Conservation (phyloP, 371 early-diverging fungal species). For the Capniomyces stellatus region DNA sequence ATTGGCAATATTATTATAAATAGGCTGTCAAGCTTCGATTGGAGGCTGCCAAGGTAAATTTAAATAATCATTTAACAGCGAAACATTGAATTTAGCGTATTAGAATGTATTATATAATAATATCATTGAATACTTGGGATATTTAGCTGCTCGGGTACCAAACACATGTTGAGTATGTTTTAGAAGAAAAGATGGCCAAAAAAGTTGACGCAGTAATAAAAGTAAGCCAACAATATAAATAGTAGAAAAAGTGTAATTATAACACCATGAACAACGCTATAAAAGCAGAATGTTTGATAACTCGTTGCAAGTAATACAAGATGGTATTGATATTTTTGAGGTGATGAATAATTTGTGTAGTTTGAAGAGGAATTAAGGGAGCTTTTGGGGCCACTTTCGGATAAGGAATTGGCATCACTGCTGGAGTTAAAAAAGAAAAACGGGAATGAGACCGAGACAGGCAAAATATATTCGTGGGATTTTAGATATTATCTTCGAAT, state of each 20-base stretch:
- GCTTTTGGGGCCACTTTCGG: constrained; percentile 34
- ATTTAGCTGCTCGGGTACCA: constrained; percentile 62
- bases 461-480: constrained; percentile 47
- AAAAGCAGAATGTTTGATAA: too few relatives aligned
- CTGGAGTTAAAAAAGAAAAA: constrained; percentile 33
- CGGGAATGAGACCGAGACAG: too few relatives aligned
- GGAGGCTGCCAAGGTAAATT: constrained; percentile 34
- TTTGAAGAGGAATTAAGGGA: constrained; percentile 46
- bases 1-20: neutral
- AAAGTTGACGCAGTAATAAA: constrained; percentile 35
- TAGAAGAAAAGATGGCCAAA: constrained; percentile 79
- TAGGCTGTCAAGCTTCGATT: constrained; percentile 37
- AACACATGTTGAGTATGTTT: constrained; percentile 48
- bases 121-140: too few relatives aligned
- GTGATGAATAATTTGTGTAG: constrained; percentile 10
- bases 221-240: neutral
- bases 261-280: neutral
- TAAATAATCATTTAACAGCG: too few relatives aligned
- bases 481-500: constrained; percentile 47
- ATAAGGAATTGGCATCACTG: constrained; percentile 36
- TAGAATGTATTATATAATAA: too few relatives aligned
- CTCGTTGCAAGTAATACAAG: too few relatives aligned
- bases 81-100: too few relatives aligned
- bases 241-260: neutral
- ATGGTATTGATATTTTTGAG: too few relatives aligned